phyloP scores from a whole-genome alignment of 352 stramenopile genomes.

The Aphanomyces euteiches region DNA sequence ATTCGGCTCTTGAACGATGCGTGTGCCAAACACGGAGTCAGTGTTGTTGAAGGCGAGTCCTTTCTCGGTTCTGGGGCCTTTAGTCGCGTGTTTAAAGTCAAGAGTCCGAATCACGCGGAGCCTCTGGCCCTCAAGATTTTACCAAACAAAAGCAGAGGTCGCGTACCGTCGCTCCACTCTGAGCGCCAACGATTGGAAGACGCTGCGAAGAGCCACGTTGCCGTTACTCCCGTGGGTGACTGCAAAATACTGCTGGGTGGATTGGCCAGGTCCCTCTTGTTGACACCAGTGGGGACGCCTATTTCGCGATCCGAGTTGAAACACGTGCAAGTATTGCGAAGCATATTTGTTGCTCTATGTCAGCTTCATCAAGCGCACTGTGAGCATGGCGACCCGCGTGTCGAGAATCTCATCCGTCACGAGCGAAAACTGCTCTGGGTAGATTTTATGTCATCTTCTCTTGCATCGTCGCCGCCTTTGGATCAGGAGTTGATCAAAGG shows the following conservation, averaged over 20 bases:
- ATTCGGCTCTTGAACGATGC: conserved; percentile 1
- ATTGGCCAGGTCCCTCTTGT: conserved; percentile 1
- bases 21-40: not conserved
- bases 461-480: not conserved
- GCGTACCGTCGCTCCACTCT: not conserved
- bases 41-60: not conserved
- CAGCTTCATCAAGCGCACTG: not conserved
- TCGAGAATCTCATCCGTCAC: conserved; percentile 1
- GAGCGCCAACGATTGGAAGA: not conserved
- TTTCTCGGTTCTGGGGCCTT: not conserved
- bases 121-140: not conserved
- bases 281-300: not conserved
- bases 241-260: conserved; percentile 1
- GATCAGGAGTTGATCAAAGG: conserved; percentile 2
- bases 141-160: not conserved
- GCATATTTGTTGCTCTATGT: not conserved
- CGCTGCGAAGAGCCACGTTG: not conserved
- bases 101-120: not conserved
- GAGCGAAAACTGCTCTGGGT: conserved; percentile 3
- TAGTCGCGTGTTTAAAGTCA: not conserved
- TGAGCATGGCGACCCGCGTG: not conserved
- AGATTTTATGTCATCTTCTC: conserved; percentile 1
- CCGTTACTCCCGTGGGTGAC: not conserved
- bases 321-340: not conserved
- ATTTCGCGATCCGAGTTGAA: not conserved